These are phyloP conservation scores for Begonia fuchsioides DNA, from an alignment of 306 rosid species.

Conservation along the genomic window DNA sequence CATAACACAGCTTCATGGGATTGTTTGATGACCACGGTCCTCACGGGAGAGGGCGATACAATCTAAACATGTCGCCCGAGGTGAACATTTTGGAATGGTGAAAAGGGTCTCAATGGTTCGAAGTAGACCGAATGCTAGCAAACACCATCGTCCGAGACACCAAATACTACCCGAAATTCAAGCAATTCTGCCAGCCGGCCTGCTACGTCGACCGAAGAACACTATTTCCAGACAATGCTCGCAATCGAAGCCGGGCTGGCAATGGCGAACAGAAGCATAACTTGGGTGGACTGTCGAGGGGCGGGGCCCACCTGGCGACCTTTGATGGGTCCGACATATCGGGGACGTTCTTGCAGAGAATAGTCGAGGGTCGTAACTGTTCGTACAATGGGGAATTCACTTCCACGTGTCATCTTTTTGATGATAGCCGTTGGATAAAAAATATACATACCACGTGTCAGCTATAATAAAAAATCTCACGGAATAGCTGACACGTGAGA, in stretches of 20 bases:
- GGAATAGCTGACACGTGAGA: too few species aligned
- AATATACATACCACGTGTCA: too few species aligned
- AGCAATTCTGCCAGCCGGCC: conserved; percentile 50
- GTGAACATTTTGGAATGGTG: conserved; percentile 56
- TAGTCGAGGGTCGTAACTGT: conserved; percentile 25
- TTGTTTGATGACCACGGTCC: conserved; percentile 73
- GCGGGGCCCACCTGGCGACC: conserved; percentile 80
- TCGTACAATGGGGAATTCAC: conserved; percentile 34
- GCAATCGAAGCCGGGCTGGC: conserved; percentile 35
- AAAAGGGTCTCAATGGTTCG: conserved; percentile 88
- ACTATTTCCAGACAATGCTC: conserved; percentile 79
- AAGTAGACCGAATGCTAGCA: conserved; percentile 55
- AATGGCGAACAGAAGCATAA: conserved; percentile 69
- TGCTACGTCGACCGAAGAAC: conserved; percentile 89
- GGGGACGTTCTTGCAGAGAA: conserved; percentile 27
- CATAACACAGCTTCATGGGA: conserved; percentile 51
- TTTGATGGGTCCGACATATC: conserved; percentile 49
- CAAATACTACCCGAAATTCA: conserved; percentile 32
- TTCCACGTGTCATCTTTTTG: conserved; percentile 52
- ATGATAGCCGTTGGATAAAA: too few species aligned
- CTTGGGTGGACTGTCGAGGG: conserved; percentile 92
- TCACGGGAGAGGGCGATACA: conserved; percentile 70
- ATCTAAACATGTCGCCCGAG: conserved; percentile 46
- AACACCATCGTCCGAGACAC: conserved; percentile 41
- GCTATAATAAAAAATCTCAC: too few species aligned